These are phyloP conservation scores for Eutypella sp. DNA, from an alignment of 2,329 filamentous ascomycete genomes.

Conservation along the genomic window DNA sequence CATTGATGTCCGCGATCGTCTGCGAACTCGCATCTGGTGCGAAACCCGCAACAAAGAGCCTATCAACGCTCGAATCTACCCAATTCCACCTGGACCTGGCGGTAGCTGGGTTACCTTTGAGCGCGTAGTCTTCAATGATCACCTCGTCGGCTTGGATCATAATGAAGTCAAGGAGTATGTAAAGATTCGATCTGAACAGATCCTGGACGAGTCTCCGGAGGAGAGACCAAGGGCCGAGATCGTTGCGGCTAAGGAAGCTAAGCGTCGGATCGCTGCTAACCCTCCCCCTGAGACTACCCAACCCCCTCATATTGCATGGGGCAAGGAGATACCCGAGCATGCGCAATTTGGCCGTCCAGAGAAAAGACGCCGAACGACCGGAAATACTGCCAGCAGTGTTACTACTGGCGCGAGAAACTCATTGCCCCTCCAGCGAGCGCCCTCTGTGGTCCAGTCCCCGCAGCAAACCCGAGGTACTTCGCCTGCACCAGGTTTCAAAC, in stretches of 20 bases:
- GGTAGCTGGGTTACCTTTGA: slow-evolving; percentile 63
- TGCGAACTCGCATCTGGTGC: slow-evolving; percentile 54
- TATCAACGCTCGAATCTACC: slow-evolving; percentile 39
- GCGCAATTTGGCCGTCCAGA: slow-evolving; percentile 30
- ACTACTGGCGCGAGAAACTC: slow-evolving; percentile 25
- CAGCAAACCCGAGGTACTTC: slow-evolving; percentile 9
- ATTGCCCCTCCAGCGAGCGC: slow-evolving; percentile 4
- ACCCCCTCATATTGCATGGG: slow-evolving; percentile 46
- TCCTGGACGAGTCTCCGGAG: slow-evolving; percentile 29
- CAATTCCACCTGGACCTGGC: slow-evolving; percentile 51
- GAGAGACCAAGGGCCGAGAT: slow-evolving; percentile 35
- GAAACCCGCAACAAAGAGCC: slow-evolving; percentile 43
- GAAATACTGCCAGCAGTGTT: slow-evolving; percentile 30
- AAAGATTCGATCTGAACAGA: slow-evolving; percentile 41
- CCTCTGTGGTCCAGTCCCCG: not conserved
- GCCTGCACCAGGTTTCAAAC: slow-evolving; percentile 44
- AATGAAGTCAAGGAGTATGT: slow-evolving; percentile 60
- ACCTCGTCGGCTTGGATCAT: slow-evolving; percentile 51
- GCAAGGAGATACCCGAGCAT: slow-evolving; percentile 42
- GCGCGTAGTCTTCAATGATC: slow-evolving; percentile 52
- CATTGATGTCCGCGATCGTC: slow-evolving; percentile 55
- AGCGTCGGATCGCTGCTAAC: slow-evolving; percentile 37
- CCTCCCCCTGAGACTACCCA: slow-evolving; percentile 38
- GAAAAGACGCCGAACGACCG: slow-evolving; percentile 44
- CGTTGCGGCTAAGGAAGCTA: slow-evolving; percentile 43